Conservation (phyloP, 345 rosid species). For the Moricandia arvensis region DNA sequence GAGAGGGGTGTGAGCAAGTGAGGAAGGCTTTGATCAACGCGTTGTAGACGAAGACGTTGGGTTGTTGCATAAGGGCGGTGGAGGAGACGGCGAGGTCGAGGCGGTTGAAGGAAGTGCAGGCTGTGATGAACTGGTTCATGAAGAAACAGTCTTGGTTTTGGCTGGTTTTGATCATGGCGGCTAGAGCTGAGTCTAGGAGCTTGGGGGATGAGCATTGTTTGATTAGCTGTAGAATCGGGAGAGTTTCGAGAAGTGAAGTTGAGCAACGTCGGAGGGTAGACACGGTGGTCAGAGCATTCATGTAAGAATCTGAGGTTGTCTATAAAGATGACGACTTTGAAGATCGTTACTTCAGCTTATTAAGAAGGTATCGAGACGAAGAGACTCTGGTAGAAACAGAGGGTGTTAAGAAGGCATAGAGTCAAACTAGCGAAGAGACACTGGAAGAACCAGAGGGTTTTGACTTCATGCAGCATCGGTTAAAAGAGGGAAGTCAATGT, state of each 20-base stretch:
- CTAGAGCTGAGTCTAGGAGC: constrained; percentile 51
- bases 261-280: constrained; percentile 17
- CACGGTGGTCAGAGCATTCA: constrained; percentile 19
- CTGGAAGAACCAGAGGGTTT: neutral
- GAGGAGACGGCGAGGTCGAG: constrained; percentile 47
- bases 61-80: constrained; percentile 47
- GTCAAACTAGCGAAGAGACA: neutral
- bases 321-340: neutral
- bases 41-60: constrained; percentile 70
- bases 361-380: neutral
- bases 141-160: constrained; percentile 55
- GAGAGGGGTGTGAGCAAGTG: constrained; percentile 38
- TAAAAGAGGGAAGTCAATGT: neutral
- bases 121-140: constrained; percentile 63
- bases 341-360: neutral
- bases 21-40: constrained; percentile 59
- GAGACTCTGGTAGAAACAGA: neutral
- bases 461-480: neutral
- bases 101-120: constrained; percentile 40
- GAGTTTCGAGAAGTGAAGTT: neutral
- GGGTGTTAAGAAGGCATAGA: neutral
- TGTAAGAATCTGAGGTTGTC: neutral
- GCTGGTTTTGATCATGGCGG: constrained; percentile 56
- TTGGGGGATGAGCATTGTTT: constrained; percentile 37
- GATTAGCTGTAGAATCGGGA: constrained; percentile 20